phyloP scores from a whole-genome alignment of 108 stramenopile species.

The Discostella stelligeroides region DNA sequence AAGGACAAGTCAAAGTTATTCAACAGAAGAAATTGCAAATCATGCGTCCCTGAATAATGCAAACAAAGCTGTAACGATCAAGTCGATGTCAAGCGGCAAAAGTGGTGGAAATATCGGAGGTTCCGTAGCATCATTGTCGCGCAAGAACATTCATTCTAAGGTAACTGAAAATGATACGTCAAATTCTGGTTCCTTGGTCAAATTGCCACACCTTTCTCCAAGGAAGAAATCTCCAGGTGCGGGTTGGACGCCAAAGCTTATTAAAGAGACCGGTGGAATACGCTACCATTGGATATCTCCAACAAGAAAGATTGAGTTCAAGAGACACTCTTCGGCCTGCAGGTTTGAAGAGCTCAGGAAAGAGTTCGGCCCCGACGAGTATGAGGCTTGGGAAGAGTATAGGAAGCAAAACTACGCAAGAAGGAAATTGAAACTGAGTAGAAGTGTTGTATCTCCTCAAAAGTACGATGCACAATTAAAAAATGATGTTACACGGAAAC shows the following conservation, averaged over 20 bases:
- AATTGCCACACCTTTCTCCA: too few relatives aligned
- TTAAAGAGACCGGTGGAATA: not conserved
- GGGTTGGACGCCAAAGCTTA: not conserved
- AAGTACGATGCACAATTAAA: not conserved
- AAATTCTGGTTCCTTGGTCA: too few relatives aligned
- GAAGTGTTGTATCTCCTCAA: not conserved
- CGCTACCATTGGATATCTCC: conserved; percentile 8
- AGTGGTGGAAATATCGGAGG: too few relatives aligned
- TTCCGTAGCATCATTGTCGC: too few relatives aligned
- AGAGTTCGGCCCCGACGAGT: conserved; percentile 9
- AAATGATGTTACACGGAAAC: too few relatives aligned
- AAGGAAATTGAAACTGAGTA: not conserved
- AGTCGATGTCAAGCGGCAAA: too few relatives aligned
- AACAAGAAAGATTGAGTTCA: conserved; percentile 10
- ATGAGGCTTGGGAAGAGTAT: conserved; percentile 22
- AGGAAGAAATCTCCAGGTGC: not conserved
- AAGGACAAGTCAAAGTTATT: not conserved
- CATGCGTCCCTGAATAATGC: not conserved
- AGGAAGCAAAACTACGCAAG: not conserved
- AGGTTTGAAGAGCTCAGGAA: conserved; percentile 11
- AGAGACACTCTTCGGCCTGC: not conserved
- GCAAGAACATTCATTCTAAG: too few relatives aligned
- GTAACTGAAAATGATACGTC: too few relatives aligned
- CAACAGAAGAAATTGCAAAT: not conserved
- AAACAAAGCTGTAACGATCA: not conserved